These are phyloP conservation scores for Clonostachys rosea DNA, from an alignment of 2,329 filamentous ascomycete species.

Conservation along the genomic window DNA sequence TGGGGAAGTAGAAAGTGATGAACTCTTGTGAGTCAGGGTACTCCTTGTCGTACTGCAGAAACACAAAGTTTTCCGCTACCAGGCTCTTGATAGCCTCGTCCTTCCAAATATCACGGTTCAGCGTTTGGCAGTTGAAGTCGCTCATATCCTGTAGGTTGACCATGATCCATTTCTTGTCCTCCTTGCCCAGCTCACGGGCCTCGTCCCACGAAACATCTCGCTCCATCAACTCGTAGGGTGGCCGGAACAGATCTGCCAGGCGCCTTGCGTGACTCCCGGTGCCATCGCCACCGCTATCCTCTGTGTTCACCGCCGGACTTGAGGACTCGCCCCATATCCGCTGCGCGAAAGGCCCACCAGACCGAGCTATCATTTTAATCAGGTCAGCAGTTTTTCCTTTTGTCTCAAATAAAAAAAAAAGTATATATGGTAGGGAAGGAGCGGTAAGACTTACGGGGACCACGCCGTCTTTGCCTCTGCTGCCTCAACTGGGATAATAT, in stretches of 20 bases:
- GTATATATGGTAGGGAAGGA: too few relatives aligned
- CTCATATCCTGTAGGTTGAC: slow-evolving; percentile 93
- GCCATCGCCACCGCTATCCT: slow-evolving; percentile 16
- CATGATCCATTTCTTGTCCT: slow-evolving; percentile 87
- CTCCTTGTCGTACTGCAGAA: slow-evolving; percentile 89
- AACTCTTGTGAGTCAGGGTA: slow-evolving; percentile 76
- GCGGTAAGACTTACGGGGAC: too few relatives aligned
- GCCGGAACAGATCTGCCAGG: slow-evolving; percentile 87
- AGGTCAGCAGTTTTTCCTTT: too few relatives aligned
- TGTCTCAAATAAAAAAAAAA: too few relatives aligned
- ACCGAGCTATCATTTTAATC: slow-evolving; percentile 6
- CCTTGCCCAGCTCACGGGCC: slow-evolving; percentile 80
- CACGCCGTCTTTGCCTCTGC: too few relatives aligned
- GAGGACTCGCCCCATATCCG: slow-evolving; percentile 27
- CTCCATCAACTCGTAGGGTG: slow-evolving; percentile 86
- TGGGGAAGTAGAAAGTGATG: slow-evolving; percentile 81
- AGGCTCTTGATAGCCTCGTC: slow-evolving; percentile 73
- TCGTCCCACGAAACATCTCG: slow-evolving; percentile 70
- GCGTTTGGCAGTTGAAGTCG: slow-evolving; percentile 88
- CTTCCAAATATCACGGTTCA: slow-evolving; percentile 97
- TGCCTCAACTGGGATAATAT: slow-evolving; percentile 61
- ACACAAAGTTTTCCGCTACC: slow-evolving; percentile 88
- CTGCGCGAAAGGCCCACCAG: slow-evolving; percentile 29
- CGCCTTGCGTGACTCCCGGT: slow-evolving; percentile 66
- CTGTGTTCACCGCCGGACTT: not conserved